A percentile compares a stretch with the other conserved stretches of the same genome.
Conservation (phyloP, 495 filamentous ascomycete genomes). For the Parachaetomium inaequale region DNA sequence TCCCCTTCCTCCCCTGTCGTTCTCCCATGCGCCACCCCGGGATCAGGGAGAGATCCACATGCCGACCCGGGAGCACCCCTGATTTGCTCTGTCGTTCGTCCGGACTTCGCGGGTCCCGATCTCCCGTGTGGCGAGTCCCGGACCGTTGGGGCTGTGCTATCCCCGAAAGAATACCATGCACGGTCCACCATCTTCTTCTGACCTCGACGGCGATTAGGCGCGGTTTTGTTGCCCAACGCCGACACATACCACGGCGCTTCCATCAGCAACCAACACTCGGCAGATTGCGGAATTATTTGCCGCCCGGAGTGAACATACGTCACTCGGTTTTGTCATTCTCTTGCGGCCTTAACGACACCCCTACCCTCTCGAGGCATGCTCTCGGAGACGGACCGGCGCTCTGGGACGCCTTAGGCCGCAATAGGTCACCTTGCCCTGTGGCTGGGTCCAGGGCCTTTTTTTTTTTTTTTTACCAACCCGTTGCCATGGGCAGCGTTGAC, state of each 20-base stretch:
- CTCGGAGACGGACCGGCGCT: neutral
- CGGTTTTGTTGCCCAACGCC: slow-evolving; percentile 20
- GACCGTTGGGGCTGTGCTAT: neutral
- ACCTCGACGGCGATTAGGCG: slow-evolving; percentile 20
- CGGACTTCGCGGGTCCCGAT: neutral
- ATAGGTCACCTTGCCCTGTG: neutral
- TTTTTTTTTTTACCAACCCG: neutral
- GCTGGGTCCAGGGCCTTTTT: neutral
- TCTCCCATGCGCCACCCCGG: neutral
- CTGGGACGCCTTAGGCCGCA: slow-evolving; percentile 7
- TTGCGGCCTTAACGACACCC: neutral
- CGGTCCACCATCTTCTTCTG: slow-evolving; percentile 24
- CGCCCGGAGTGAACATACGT: neutral
- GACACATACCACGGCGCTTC: neutral
- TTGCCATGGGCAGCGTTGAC: neutral
- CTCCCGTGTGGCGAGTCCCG: neutral
- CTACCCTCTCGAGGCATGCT: neutral
- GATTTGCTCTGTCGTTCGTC: neutral
- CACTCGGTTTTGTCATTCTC: neutral
- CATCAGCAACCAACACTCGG: neutral
- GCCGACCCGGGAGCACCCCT: slow-evolving; percentile 2
- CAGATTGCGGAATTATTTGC: neutral
- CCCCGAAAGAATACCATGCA: slow-evolving; percentile 6
- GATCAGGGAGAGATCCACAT: slow-evolving; percentile 9
- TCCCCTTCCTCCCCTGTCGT: neutral